Evolutionary conservation across 2,329 filamentous ascomycete genomes (phyloP).

Genomic region (Aspergillus chevalieri): DNA sequence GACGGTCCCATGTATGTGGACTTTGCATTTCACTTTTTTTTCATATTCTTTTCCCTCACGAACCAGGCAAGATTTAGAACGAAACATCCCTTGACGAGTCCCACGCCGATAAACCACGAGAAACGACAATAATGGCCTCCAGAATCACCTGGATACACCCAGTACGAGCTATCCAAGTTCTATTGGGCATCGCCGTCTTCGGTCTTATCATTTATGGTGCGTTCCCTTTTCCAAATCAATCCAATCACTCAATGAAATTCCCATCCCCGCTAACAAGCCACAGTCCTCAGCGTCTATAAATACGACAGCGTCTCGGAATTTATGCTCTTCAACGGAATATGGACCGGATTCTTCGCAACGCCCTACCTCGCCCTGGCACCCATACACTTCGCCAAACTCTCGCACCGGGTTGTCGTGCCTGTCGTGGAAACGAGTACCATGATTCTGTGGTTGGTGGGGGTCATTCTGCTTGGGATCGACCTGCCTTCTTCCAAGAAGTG

Average conservation of each 20-base stretch:
- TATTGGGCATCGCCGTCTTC: neutral
- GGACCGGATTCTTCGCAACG: conserved; percentile 17
- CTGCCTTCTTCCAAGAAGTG: neutral
- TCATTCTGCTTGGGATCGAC: neutral
- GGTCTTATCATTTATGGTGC: neutral
- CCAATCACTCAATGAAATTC: neutral
- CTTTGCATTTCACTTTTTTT: neutral
- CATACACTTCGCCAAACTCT: conserved; percentile 15
- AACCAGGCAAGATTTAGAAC: neutral
- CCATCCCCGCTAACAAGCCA: neutral
- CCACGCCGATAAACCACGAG: neutral
- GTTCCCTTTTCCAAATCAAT: neutral
- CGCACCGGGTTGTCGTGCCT: conserved; percentile 12
- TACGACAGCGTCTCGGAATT: conserved; percentile 18
- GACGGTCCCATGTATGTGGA: neutral
- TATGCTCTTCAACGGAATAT: conserved; percentile 22
- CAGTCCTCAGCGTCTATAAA: neutral
- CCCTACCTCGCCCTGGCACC: conserved; percentile 22
- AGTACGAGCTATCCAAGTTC: neutral
- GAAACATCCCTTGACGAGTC: neutral
- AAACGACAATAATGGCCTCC: neutral
- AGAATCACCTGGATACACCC: neutral
- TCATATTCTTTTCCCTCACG: too few species aligned
- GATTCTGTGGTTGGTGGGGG: neutral
- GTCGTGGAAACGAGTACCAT: neutral